Conservation (phyloP, 768 basidiomycete genomes). For the Serendipita sp. region DNA sequence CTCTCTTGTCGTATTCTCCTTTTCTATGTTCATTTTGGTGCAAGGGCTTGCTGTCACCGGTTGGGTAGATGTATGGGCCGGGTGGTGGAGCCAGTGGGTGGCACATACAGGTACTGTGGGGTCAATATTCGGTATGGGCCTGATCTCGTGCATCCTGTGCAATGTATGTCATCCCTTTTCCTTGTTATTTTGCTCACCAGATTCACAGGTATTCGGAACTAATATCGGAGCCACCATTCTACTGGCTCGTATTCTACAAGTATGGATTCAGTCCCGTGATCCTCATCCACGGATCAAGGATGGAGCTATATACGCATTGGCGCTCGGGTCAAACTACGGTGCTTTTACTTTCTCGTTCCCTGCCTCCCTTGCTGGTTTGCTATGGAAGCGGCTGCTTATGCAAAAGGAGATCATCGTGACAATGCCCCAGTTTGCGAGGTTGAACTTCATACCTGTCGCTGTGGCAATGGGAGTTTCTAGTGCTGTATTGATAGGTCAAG, state of each 20-base stretch:
- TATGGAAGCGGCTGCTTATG: constrained; percentile 61
- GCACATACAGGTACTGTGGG: constrained; percentile 22
- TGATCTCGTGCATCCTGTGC: constrained; percentile 35
- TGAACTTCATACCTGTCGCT: constrained; percentile 53
- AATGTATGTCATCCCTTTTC: constrained; percentile 27
- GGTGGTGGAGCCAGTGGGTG: constrained; percentile 41
- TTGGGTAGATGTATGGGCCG: constrained; percentile 74
- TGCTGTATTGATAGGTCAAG: not conserved
- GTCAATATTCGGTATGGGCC: constrained; percentile 26
- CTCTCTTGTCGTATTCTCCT: constrained; percentile 75
- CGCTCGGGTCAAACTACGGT: constrained; percentile 77
- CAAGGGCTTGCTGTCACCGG: constrained; percentile 66
- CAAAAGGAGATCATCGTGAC: constrained; percentile 55
- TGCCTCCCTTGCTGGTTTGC: constrained; percentile 72
- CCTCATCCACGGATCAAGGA: constrained; percentile 25
- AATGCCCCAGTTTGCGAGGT: constrained; percentile 48
- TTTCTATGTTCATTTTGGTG: constrained; percentile 88
- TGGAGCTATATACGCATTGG: constrained; percentile 45
- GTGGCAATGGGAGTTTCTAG: constrained; percentile 14
- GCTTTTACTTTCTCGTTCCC: constrained; percentile 82
- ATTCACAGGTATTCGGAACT: constrained; percentile 39
- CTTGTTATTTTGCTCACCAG: not conserved
- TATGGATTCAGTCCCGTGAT: constrained; percentile 16
- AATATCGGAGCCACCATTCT: constrained; percentile 89
- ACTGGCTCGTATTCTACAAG: constrained; percentile 60